Evolutionary conservation across 768 basidiomycete genomes (phyloP), one percentile per base, ranked within the genome.

Genomic region (Solioccasus polychromus): DNA sequence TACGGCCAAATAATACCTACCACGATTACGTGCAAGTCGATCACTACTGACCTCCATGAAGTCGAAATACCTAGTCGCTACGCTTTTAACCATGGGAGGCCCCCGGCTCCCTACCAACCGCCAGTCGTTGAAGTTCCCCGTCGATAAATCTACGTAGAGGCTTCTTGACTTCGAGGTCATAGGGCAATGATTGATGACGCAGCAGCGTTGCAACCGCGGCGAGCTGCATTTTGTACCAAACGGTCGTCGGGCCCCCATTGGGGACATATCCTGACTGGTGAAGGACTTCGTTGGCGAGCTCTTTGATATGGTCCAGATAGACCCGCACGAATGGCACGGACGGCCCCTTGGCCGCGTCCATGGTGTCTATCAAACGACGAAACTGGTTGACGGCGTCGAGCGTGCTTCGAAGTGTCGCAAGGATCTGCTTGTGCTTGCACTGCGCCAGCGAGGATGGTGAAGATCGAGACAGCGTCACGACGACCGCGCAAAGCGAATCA

Each of bases 281-380:
- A 22, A 23, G 31, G 24, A 29, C 4, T 12, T 18, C 68, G 55
- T 79, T 76, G 28, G 60, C 52, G 62, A 68, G 77, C 53, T 76
- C 73, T 50, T 80, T 77, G 48, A 74, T 65, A 48, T 77, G 73
- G 18, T 77, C 74, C 32, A 87, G 68, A 64, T 75, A 84, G 73
- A 77, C 78, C 35, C 73, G 72, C 43, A 88, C 71, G 59, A 82
- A 82, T 2, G 85, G 86, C n/a, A 88, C 74, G 54, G 82, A 85
- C 4, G 83, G 74, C 3, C 75, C 74, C 71, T n/a, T 69, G 71
- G 30, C 73, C 65, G 47, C 54, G 51, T 25, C 57, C 42, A 43
- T 68, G 20, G 78, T 62, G 24, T 58, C 55, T 26, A 82, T 78
- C 53, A 85, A 82, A 14, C 71, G 26, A 28, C 10, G 12, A 22